Evolutionary conservation across 176 grass and related monocot genomes (phyloP), one percentile per base, ranked within the genome.

Genomic region (Aegilops tauschii): DNA sequence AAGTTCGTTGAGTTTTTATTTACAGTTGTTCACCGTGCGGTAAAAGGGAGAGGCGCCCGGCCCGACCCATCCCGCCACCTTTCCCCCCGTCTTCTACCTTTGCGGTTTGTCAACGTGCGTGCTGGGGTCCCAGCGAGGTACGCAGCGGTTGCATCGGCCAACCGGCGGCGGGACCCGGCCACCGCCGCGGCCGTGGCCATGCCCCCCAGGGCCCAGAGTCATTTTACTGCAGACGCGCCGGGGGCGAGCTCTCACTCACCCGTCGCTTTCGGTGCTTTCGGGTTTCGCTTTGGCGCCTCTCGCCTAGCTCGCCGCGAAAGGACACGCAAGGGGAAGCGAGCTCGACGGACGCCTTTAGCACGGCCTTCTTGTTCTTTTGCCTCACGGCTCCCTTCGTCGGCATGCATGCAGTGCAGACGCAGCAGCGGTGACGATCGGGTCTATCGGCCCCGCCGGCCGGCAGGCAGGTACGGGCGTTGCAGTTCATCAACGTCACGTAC

Each of bases 201-300:
- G 69, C 65, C 1, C 69, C 86, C 86, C 50, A 54, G 16, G 50
- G 50, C 5, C 1, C 52, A 12, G 56, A n/a, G 56, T 59, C 56
- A 59, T 59, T 30, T 63, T 4, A n/a, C 20, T 18, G 34, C 84
- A 69, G 77, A n/a, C 20, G 18, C 35, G 27, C 61, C 68, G 4
- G 10, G 39, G 69, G 6, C 10, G 36, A 13, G 18, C 69, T 34
- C 70, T 11, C 42, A 1, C 39, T 76, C 79, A 77, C 61, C 70
- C 59, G 80, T 88, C 71, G 79, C 79, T 77, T 50, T 87, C 86
- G 32, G 10, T 10, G 81, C 70, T 76, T 68, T 82, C 42, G 44
- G 78, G 36, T 2, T 44, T 21, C 21, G 69, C 36, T 73, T 73
- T 73, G 69, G 20, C 40, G 37, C 3, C 34, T 69, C 66, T 72